Evolutionary conservation across 495 filamentous ascomycete species (phyloP), one percentile per base, ranked within the genome.

Genomic region (Penicillium daleae): DNA sequence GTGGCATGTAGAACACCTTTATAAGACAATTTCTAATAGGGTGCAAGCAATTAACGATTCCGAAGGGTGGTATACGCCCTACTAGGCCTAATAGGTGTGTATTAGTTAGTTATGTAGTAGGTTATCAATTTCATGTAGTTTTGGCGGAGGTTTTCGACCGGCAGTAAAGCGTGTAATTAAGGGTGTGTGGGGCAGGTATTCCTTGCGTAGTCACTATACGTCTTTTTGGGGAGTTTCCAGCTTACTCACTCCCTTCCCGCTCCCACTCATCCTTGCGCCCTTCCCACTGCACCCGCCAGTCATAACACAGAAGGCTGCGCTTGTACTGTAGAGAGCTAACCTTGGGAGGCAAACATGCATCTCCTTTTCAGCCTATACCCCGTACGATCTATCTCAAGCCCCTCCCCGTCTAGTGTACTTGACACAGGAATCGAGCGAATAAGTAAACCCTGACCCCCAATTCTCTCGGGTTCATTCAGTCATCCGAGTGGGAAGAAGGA

Each of bases 401-500:
- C 57, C 44, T 60, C 57, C 21, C 57, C 31, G 33, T 60, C 57
- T 35, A 33, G 42, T 9, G 32, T 46, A 26, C 33, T 40, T 40
- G 8, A 39, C 33, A 40, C 32, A 40, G 4, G 37, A 24, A n/a
- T 32, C 37, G 54, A 58, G 12, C 31, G 27, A 12, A 49, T 6
- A 54, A 56, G 49, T 33, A 60, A 49, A 27, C 21, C 15, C 29
- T n/a, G n/a, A 6, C 22, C 13, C 33, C 33, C 22, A 15, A 51
- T 13, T 33, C 49, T 51, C 52, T 66, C 8, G 32, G 33, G 22
- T 49, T 63, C 13, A 57, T 68, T 27, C 32, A 48, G 21, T 17
- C 66, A 27, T 37, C 17, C 22, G 57, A 65, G 21, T 68, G 57
- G 70, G 60, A 68, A 40, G 63, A 70, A 40, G 67, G 62, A 60